Conservation (phyloP, 345 rosid species). For the Eucalyptus marginata region DNA sequence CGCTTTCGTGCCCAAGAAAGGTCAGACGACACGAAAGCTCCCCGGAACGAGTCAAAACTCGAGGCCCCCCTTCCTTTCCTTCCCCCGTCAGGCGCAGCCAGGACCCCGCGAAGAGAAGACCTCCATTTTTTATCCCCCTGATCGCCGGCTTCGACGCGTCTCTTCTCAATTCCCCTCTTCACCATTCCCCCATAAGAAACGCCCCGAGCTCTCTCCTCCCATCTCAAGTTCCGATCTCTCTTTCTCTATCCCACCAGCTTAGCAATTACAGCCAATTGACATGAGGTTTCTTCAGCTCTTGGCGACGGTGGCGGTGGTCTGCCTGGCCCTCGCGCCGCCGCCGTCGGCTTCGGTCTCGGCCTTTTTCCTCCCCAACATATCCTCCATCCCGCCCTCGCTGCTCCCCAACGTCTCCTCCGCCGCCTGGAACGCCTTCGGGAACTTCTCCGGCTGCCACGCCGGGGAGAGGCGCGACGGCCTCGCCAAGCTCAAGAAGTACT, state of each 20-base stretch:
- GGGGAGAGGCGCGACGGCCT: conserved; percentile 57
- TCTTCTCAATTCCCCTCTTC: background rate
- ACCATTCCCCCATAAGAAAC: background rate
- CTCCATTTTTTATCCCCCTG: background rate
- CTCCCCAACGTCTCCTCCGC: background rate
- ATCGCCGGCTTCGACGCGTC: background rate
- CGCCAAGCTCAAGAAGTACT: conserved; percentile 61
- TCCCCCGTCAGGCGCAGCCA: background rate
- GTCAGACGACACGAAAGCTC: background rate
- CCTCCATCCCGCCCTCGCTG: conserved; percentile 22
- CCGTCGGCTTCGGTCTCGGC: conserved; percentile 3
- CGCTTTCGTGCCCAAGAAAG: background rate
- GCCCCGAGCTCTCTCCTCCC: background rate
- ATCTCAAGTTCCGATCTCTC: background rate
- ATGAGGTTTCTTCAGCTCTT: background rate
- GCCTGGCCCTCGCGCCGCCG: background rate
- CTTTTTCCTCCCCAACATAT: conserved; percentile 22
- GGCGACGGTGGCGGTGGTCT: background rate
- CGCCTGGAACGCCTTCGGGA: conserved; percentile 56
- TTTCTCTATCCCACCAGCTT: background rate
- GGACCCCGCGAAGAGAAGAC: background rate
- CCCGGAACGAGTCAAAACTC: background rate
- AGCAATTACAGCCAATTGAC: background rate
- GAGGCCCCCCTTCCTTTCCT: background rate
- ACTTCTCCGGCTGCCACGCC: conserved; percentile 48